Conservation (phyloP, 177 flowering plant species). For the Telopea speciosissima region DNA sequence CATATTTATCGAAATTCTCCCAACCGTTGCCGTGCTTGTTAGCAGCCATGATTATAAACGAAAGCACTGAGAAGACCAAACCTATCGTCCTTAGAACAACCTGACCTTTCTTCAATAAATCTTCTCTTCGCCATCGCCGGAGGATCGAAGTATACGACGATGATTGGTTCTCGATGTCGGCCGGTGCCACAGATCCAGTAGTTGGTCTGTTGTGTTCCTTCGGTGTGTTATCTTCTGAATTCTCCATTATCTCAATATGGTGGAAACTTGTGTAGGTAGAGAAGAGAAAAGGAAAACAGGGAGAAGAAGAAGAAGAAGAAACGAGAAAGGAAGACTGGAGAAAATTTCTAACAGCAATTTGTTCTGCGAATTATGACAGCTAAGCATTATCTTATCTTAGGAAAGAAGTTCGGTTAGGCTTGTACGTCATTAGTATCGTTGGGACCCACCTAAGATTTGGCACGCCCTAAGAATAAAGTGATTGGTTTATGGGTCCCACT, state of each 20-base stretch:
- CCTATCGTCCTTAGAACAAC: constrained; percentile 38
- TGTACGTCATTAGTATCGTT: no score
- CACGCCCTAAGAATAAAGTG: no score
- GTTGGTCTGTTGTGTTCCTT: neutral
- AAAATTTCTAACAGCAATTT: neutral
- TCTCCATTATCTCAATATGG: constrained; percentile 5
- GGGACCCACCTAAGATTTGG: no score
- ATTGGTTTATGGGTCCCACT: no score
- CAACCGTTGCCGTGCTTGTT: constrained; percentile 62
- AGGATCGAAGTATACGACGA: constrained; percentile 33
- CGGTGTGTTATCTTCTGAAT: neutral
- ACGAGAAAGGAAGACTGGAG: neutral
- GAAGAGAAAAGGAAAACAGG: no score
- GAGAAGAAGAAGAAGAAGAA: neutral
- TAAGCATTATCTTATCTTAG: no score
- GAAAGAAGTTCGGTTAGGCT: no score
- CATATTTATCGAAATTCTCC: constrained; percentile 50
- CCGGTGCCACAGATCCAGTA: constrained; percentile 11
- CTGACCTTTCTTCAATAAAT: constrained; percentile 47
- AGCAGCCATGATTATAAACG: constrained; percentile 62
- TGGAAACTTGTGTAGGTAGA: no score
- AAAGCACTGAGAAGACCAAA: constrained; percentile 57
- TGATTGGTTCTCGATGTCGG: constrained; percentile 27
- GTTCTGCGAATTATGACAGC: neutral
- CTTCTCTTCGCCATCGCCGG: constrained; percentile 66